phyloP scores from a whole-genome alignment of 2,329 filamentous ascomycete genomes.

The Phyllachora maydis region DNA sequence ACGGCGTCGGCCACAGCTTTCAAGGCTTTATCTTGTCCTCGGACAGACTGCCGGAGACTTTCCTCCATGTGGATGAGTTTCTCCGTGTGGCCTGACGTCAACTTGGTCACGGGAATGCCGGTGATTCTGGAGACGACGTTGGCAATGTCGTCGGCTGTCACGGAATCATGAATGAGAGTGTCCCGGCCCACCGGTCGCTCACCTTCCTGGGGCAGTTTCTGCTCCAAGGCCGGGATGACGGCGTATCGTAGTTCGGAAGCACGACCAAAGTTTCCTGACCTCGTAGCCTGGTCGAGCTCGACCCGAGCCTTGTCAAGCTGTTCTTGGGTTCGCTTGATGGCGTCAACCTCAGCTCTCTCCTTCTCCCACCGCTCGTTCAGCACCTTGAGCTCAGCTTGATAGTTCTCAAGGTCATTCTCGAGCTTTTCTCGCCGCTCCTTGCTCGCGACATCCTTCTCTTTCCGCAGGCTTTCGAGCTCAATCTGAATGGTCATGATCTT shows the following conservation, averaged over 20 bases:
- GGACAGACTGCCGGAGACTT: constrained; percentile 59
- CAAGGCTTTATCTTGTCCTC: constrained; percentile 86
- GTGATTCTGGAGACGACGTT: constrained; percentile 79
- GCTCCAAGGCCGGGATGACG: constrained; percentile 62
- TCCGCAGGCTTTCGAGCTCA: constrained; percentile 80
- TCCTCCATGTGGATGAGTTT: constrained; percentile 95
- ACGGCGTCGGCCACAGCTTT: constrained; percentile 84
- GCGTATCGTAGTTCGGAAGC: constrained; percentile 87
- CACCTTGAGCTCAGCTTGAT: constrained; percentile 54
- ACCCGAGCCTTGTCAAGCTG: constrained; percentile 72
- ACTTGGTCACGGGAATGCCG: constrained; percentile 78
- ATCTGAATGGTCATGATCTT: constrained; percentile 97
- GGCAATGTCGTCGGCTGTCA: constrained; percentile 90
- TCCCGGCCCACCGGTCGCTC: constrained; percentile 20
- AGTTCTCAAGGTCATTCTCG: constrained; percentile 52
- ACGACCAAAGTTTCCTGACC: constrained; percentile 70
- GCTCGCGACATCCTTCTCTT: constrained; percentile 81
- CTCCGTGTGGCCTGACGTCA: constrained; percentile 85
- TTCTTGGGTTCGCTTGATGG: constrained; percentile 70
- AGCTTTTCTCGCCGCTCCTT: constrained; percentile 75
- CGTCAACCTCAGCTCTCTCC: constrained; percentile 68
- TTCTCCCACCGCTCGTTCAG: constrained; percentile 78
- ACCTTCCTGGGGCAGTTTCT: constrained; percentile 59
- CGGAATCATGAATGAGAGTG: constrained; percentile 72
- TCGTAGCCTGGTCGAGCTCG: constrained; percentile 72